Evolutionary conservation across 1,284 basidiomycete species (phyloP).

Genomic region (Fistulinella cinereoalba): DNA sequence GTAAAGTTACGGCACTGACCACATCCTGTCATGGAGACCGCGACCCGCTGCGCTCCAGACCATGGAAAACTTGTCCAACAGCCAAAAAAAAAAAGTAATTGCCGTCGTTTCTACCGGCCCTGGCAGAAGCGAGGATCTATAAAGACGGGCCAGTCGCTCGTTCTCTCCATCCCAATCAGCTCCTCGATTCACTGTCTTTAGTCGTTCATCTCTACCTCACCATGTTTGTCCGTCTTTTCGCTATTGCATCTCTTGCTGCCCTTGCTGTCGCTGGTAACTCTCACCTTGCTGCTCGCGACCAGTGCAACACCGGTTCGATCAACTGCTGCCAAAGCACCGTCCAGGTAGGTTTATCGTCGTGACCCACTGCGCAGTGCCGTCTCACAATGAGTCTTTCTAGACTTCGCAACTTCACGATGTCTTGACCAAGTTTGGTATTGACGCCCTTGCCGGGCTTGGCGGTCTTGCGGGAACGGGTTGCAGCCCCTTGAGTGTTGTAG

Average conservation of each 20-base stretch:
- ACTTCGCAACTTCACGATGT: fast-evolving
- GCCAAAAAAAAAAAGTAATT: background rate
- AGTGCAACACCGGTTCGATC: conserved; percentile 12
- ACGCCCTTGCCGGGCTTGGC: background rate
- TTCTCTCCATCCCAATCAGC: too few relatives aligned
- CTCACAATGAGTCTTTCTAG: background rate
- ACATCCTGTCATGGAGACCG: background rate
- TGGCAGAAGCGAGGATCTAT: background rate
- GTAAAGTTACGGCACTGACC: background rate
- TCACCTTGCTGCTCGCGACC: conserved; percentile 1
- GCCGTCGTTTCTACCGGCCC: background rate
- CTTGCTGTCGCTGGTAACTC: conserved; percentile 13
- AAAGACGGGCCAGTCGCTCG: background rate
- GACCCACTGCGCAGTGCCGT: background rate
- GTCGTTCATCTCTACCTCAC: too few relatives aligned
- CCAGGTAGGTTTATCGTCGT: too few relatives aligned
- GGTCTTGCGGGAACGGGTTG: conserved; percentile 2
- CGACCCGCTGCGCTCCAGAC: background rate
- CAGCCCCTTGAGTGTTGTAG: conserved; percentile 1
- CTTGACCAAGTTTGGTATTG: background rate
- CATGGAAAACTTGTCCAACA: background rate
- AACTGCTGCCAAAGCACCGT: conserved; percentile 16
- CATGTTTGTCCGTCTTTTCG: conserved; percentile 26
- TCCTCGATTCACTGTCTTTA: too few relatives aligned
- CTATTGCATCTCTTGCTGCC: conserved; percentile 16